Conservation (phyloP, 2,329 filamentous ascomycete species). For the Paecilomyces niveus region DNA sequence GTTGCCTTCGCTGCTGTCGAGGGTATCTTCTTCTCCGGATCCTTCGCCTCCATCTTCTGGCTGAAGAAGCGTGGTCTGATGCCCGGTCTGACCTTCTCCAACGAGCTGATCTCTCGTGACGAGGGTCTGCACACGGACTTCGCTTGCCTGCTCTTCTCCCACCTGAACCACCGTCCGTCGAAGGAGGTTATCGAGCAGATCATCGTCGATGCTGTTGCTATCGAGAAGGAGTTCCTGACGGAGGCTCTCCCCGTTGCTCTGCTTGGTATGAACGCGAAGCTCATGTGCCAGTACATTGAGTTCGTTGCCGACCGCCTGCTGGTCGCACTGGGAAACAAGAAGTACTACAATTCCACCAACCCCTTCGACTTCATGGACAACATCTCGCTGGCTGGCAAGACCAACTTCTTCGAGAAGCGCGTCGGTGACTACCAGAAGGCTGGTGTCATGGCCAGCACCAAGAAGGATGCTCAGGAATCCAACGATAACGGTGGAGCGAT, state of each 20-base stretch:
- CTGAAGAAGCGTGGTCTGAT: constrained; percentile 99
- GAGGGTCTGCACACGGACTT: constrained; percentile 99
- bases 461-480: constrained; percentile 55
- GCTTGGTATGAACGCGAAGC: constrained; percentile 91
- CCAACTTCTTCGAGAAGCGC: constrained; percentile 99
- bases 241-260: constrained; percentile 89
- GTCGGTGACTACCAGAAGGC: constrained; percentile 99
- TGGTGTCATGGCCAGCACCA: constrained; percentile 91
- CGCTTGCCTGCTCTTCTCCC: constrained; percentile 94
- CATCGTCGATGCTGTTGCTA: constrained; percentile 86
- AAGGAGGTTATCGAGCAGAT: constrained; percentile 76
- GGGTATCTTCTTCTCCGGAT: constrained; percentile 99
- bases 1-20: constrained; percentile 97
- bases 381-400: constrained; percentile 97
- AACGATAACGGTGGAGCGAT: constrained; percentile 61
- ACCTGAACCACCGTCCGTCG: constrained; percentile 84
- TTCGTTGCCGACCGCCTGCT: constrained; percentile 96
- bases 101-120: constrained; percentile 98
- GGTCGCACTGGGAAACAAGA: constrained; percentile 85
- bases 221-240: constrained; percentile 96
- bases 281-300: constrained; percentile 99
- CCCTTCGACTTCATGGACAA: constrained; percentile 99
- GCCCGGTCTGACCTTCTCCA: constrained; percentile 97
- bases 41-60: constrained; percentile 99
- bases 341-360: constrained; percentile 87